Percentiles rank a stretch among this genome's conserved stretches.
Evolutionary conservation across 345 rosid genomes (phyloP).

Genomic region (Citrus glauca): DNA sequence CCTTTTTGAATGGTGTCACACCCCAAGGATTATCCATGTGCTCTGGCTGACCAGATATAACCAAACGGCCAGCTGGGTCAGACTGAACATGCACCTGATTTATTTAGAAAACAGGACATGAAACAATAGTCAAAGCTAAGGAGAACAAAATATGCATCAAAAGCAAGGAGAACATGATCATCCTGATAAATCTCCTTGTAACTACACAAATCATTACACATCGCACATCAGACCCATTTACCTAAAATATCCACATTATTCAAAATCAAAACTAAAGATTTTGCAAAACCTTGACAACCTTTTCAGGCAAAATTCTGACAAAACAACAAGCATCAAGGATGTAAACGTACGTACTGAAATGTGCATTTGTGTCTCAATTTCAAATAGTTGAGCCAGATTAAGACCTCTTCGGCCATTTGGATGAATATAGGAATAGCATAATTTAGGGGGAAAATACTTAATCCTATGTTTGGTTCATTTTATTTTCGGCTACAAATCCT

Average conservation of each 20-base stretch:
- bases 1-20: slow-evolving; percentile 67
- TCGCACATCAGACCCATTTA: not conserved
- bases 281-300: not conserved
- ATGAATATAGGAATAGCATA: too few species aligned
- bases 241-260: not conserved
- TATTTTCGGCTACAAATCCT: too few species aligned
- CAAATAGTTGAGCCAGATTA: not conserved
- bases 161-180: not conserved
- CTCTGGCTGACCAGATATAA: slow-evolving; percentile 66
- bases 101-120: not conserved
- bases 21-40: slow-evolving; percentile 75
- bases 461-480: too few species aligned
- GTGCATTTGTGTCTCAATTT: not conserved
- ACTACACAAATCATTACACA: not conserved
- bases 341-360: not conserved
- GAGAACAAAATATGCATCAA: not conserved
- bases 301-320: not conserved
- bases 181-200: not conserved
- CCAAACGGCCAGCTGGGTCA: slow-evolving; percentile 70
- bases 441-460: too few species aligned
- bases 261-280: not conserved
- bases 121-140: not conserved
- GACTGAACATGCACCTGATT: slow-evolving; percentile 69
- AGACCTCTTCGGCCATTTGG: too few species aligned
- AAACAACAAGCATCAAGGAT: not conserved